phyloP scores from a whole-genome alignment of 2,329 filamentous ascomycete genomes.

The Hypoxylon sp. region DNA sequence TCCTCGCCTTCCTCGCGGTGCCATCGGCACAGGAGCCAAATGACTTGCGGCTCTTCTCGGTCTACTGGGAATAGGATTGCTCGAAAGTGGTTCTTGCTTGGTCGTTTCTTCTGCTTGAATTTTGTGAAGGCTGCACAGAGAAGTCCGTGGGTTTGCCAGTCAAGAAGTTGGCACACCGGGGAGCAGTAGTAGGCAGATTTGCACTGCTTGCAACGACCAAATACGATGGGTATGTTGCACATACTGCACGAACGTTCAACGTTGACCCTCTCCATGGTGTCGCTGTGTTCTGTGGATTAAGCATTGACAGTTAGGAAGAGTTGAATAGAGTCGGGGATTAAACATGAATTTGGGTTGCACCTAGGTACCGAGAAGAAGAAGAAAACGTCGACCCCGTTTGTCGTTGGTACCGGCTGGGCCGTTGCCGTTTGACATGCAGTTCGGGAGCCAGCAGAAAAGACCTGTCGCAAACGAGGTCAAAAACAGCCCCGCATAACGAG shows the following conservation, averaged over 20 bases:
- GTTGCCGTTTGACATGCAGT: not conserved
- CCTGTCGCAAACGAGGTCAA: not conserved
- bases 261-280: conserved; percentile 11
- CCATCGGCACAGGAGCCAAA: conserved; percentile 28
- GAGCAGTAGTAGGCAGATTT: conserved; percentile 30
- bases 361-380: not conserved
- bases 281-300: not conserved
- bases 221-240: conserved; percentile 22
- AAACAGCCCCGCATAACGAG: not conserved
- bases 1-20: not conserved
- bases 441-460: not conserved
- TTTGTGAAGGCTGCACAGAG: conserved; percentile 23
- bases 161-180: conserved; percentile 22
- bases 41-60: conserved; percentile 15
- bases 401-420: not conserved
- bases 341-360: not conserved
- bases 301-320: not conserved
- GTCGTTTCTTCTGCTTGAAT: conserved; percentile 20
- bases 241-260: conserved; percentile 12
- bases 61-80: conserved; percentile 22
- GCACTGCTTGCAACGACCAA: conserved; percentile 19
- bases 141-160: conserved; percentile 32
- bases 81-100: conserved; percentile 22
- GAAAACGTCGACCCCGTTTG: not conserved
- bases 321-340: not conserved